Evolutionary conservation across 1,139 yeast genomes (phyloP), one percentile per base, ranked within the genome.

Genomic region (Sugiyamaella novakii): DNA sequence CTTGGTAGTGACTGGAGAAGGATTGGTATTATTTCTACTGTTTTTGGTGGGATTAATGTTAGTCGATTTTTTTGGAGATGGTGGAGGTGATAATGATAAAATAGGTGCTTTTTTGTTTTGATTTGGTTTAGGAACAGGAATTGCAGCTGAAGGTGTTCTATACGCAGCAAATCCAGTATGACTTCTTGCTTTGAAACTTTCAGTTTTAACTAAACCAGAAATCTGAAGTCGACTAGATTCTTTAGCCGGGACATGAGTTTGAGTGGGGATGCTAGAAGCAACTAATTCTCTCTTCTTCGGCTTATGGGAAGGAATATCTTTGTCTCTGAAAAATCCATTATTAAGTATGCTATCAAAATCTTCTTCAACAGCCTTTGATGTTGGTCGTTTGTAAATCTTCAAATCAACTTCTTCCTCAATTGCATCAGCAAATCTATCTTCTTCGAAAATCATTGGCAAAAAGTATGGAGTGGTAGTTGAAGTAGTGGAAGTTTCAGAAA

Each of bases 361-460:
- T 34, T 10, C 14, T 11, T 34, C 38, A n/a, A 4, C 17, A 2
- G 3, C 38, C 8, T 12, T 34, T 6, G 27, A 21, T 15, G 11
- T 27, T n/a, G 47, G 37, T 10, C 54, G 44, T 42, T 15, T 45
- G 31, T 53, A 50, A 19, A 58, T 47, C 41, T 57, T 53, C 41
- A 49, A 33, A 14, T 59, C 65, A 34, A 66, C 60, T 45, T 67
- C 71, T 40, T 68, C 69, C 50, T 67, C 71, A 15, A 67, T 56
- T 6, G 67, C 69, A 49, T 68, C 71, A 5, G 71, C 71, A 52
- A 68, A 68, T 44, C 70, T 50, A 48, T 68, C 71, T 46, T 69
- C 73, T 51, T 69, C 73, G 46, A 68, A 68, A 24, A 68, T 66
- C 67, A 67, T 67, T 2, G 72, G 72, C 50, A 68, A 47, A 10